These are phyloP conservation scores for Biancaea sappan DNA, from an alignment of 306 rosid species.

Conservation along the genomic window DNA sequence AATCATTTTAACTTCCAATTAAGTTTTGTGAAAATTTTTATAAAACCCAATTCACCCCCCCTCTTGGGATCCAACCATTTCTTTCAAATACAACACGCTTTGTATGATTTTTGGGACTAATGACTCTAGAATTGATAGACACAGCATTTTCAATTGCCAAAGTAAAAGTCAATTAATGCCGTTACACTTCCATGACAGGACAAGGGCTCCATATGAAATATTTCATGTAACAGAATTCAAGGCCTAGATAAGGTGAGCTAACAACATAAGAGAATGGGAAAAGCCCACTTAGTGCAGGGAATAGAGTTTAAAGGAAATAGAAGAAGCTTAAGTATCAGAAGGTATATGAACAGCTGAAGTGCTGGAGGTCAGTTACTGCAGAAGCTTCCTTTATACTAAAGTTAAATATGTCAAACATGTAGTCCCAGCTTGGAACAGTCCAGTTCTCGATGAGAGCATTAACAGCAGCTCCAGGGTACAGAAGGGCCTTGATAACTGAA, in stretches of 20 bases:
- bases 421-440: slow-evolving; percentile 76
- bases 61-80: no score
- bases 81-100: no score
- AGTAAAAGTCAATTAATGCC: slow-evolving; percentile 10
- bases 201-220: background rate
- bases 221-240: background rate
- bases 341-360: slow-evolving; percentile 37
- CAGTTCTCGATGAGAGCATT: slow-evolving; percentile 62
- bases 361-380: slow-evolving; percentile 86
- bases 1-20: no score
- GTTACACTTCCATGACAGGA: background rate
- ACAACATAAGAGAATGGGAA: background rate
- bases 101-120: background rate
- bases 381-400: slow-evolving; percentile 72
- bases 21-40: no score
- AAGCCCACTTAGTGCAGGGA: slow-evolving; percentile 1
- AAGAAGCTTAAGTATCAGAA: slow-evolving; percentile 4
- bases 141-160: background rate
- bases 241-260: background rate
- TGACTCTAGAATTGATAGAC: background rate
- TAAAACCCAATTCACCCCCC: no score
- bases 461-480: slow-evolving; percentile 86
- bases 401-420: slow-evolving; percentile 69
- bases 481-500: slow-evolving; percentile 71
- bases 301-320: background rate